Evolutionary conservation across 495 filamentous ascomycete species (phyloP).

Genomic region (Darksidea phi): DNA sequence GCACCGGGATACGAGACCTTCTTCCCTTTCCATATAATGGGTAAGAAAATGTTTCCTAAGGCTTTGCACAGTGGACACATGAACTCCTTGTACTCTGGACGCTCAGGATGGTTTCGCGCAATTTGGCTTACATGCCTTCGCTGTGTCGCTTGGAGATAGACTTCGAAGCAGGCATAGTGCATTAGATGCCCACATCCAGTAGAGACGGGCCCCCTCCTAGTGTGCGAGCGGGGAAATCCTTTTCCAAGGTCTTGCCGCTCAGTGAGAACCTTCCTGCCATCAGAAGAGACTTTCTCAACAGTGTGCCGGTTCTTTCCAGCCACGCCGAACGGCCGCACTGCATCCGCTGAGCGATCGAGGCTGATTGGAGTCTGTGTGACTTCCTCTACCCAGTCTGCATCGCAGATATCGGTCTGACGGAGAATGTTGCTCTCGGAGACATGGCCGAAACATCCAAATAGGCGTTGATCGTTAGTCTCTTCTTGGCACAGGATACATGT

Average conservation of each 20-base stretch:
- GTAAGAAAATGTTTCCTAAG: slow-evolving; percentile 90
- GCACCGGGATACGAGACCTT: slow-evolving; percentile 74
- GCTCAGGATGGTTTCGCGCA: slow-evolving; percentile 86
- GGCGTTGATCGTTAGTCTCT: slow-evolving; percentile 81
- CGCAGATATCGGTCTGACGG: slow-evolving; percentile 76
- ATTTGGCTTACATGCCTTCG: slow-evolving; percentile 87
- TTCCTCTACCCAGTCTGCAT: slow-evolving; percentile 82
- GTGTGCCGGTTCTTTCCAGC: slow-evolving; percentile 77
- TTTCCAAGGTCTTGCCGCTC: slow-evolving; percentile 84
- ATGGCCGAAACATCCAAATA: slow-evolving; percentile 90
- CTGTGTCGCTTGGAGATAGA: slow-evolving; percentile 76
- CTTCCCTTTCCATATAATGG: slow-evolving; percentile 92
- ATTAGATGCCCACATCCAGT: slow-evolving; percentile 97
- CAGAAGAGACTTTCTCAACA: slow-evolving; percentile 70
- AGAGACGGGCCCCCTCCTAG: slow-evolving; percentile 74
- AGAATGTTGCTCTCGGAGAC: slow-evolving; percentile 84
- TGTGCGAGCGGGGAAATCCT: slow-evolving; percentile 72
- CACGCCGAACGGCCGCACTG: slow-evolving; percentile 83
- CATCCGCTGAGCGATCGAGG: slow-evolving; percentile 78
- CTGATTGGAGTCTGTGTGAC: slow-evolving; percentile 71
- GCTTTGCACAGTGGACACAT: slow-evolving; percentile 98
- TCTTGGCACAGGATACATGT: slow-evolving; percentile 97
- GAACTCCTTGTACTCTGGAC: slow-evolving; percentile 74
- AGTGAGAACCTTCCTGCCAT: slow-evolving; percentile 65
- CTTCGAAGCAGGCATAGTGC: slow-evolving; percentile 95